phyloP scores from a whole-genome alignment of 2,329 filamentous ascomycete genomes.

The Diaporthe aspalathi region DNA sequence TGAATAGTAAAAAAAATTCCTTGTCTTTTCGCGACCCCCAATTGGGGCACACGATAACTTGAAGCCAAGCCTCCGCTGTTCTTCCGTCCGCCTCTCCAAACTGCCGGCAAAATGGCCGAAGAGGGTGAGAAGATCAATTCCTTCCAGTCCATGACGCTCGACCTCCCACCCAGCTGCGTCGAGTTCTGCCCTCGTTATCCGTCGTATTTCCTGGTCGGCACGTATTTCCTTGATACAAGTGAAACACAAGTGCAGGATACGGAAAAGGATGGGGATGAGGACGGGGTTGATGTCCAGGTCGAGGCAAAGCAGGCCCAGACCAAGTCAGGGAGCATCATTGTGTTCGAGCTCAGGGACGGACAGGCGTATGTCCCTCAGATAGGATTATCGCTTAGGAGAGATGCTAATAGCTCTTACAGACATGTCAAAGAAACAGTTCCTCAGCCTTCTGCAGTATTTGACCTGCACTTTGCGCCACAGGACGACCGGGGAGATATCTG shows the following conservation, averaged over 20 bases:
- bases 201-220: conserved; percentile 81
- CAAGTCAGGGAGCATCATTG: conserved; percentile 78
- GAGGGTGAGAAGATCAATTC: conserved; percentile 28
- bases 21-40: not conserved
- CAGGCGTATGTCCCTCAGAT: conserved; percentile 63
- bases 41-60: fast-evolving
- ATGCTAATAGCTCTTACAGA: conserved; percentile 53
- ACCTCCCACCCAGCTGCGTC: conserved; percentile 81
- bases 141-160: conserved; percentile 61
- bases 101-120: conserved; percentile 11
- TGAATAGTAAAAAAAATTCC: not conserved
- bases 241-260: conserved; percentile 41
- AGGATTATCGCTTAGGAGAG: conserved; percentile 35
- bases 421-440: conserved; percentile 67
- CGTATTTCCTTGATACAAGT: conserved; percentile 77
- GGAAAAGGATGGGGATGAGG: conserved; percentile 41
- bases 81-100: not conserved
- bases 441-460: conserved; percentile 81
- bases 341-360: conserved; percentile 68
- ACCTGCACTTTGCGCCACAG: conserved; percentile 81
- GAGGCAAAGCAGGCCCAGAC: conserved; percentile 62
- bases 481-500: conserved; percentile 63
- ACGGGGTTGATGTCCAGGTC: conserved; percentile 42
- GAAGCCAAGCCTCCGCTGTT: no score
- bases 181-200: conserved; percentile 75